These are phyloP conservation scores for Daldinia loculata DNA, from an alignment of 495 filamentous ascomycete species.

Conservation along the genomic window DNA sequence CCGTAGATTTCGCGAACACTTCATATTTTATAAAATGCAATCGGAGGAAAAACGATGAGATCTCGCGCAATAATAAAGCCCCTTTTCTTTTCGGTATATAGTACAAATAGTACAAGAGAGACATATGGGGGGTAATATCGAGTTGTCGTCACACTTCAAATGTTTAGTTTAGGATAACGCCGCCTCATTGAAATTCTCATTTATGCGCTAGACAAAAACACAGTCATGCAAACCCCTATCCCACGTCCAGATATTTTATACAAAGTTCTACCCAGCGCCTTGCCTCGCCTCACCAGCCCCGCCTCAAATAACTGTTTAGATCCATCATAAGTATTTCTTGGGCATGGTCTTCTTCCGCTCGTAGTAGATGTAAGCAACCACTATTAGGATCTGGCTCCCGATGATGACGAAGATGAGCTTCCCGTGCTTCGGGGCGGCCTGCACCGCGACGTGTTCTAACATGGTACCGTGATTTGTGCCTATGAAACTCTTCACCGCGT, in stretches of 20 bases:
- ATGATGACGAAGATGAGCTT: constrained; percentile 79
- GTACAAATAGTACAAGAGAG: constrained; percentile 1
- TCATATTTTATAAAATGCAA: too few relatives aligned
- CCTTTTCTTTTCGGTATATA: neutral
- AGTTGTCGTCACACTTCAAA: neutral
- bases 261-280: constrained; percentile 26
- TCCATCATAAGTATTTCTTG: constrained; percentile 85
- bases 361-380: constrained; percentile 76
- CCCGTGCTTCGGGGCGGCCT: constrained; percentile 71
- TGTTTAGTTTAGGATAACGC: constrained; percentile 5
- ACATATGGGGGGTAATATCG: neutral
- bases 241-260: constrained; percentile 43
- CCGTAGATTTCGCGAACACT: neutral
- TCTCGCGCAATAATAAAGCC: neutral
- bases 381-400: constrained; percentile 75
- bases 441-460: constrained; percentile 63
- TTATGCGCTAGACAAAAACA: constrained; percentile 21
- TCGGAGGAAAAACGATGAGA: neutral
- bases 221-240: constrained; percentile 30
- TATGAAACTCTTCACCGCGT: constrained; percentile 75
- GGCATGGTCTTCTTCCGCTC: constrained; percentile 81
- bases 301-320: neutral
- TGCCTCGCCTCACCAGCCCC: neutral
- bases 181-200: constrained; percentile 19
- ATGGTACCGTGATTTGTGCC: constrained; percentile 75